Conservation (phyloP, 768 basidiomycete genomes). For the Lactarius vividus region DNA sequence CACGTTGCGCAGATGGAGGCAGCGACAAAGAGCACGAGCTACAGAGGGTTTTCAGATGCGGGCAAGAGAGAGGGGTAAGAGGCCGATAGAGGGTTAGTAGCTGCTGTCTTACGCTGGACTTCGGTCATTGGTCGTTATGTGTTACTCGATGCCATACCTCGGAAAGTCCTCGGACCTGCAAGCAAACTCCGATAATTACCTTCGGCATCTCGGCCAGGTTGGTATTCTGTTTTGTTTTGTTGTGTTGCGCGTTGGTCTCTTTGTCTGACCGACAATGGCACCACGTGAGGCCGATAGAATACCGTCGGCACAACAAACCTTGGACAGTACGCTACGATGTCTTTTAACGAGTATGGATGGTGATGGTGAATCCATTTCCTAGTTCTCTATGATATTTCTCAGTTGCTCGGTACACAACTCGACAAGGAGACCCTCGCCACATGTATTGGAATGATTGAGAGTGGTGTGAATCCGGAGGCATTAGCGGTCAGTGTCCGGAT, state of each 20-base stretch:
- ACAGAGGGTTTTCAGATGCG: slow-evolving; percentile 19
- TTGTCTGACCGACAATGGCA: not conserved
- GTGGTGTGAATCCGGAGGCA: slow-evolving; percentile 88
- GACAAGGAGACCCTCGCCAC: slow-evolving; percentile 92
- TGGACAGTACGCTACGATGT: slow-evolving; percentile 37
- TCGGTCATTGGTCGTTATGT: slow-evolving; percentile 1
- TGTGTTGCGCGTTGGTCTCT: not conserved
- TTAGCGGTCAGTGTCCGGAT: slow-evolving; percentile 61
- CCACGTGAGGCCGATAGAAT: slow-evolving; percentile 25
- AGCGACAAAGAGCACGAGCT: not conserved
- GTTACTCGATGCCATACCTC: not conserved
- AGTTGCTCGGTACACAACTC: slow-evolving; percentile 80
- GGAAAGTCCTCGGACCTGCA: too few species aligned
- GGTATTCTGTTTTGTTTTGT: not conserved
- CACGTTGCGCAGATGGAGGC: slow-evolving; percentile 15
- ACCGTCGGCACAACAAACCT: slow-evolving; percentile 35
- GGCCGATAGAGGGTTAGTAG: not conserved
- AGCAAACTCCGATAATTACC: not conserved
- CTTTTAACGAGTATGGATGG: not conserved
- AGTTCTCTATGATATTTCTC: slow-evolving; percentile 88
- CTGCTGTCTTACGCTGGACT: not conserved
- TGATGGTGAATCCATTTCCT: not conserved
- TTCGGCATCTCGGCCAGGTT: not conserved
- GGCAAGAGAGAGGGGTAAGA: slow-evolving; percentile 1
- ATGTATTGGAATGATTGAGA: slow-evolving; percentile 90